Evolutionary conservation across 2,329 filamentous ascomycete genomes (phyloP).

Genomic region (Talaromyces piceae): DNA sequence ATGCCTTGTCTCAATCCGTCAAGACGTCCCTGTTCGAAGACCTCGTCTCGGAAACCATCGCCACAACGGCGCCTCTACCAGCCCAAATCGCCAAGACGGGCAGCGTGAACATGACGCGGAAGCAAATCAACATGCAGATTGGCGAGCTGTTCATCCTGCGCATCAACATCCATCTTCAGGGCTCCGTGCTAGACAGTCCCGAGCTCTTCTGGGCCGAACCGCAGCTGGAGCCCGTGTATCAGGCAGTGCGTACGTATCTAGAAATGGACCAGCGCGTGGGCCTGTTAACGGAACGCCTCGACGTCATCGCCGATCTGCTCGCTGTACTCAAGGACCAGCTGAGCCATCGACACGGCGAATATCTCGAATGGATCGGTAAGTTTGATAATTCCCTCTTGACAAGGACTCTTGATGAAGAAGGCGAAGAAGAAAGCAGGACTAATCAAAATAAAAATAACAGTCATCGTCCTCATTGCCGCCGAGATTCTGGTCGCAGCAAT

Average conservation of each 20-base stretch:
- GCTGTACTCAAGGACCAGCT: slow-evolving; percentile 93
- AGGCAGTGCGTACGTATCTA: slow-evolving; percentile 87
- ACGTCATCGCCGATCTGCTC: slow-evolving; percentile 87
- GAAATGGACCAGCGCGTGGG: slow-evolving; percentile 97
- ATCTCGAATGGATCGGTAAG: slow-evolving; percentile 81
- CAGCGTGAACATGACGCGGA: slow-evolving; percentile 78
- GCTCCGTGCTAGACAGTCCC: slow-evolving; percentile 89
- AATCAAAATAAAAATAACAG: slow-evolving; percentile 37
- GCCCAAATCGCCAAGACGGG: slow-evolving; percentile 88
- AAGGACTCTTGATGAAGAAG: too few species aligned
- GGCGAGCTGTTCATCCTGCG: slow-evolving; percentile 95
- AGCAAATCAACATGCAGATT: slow-evolving; percentile 98
- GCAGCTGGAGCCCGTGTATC: slow-evolving; percentile 91
- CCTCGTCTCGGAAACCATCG: slow-evolving; percentile 85
- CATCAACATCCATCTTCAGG: slow-evolving; percentile 97
- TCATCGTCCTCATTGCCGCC: slow-evolving; percentile 90
- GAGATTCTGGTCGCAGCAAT: slow-evolving; percentile 89
- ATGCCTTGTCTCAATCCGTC: slow-evolving; percentile 90
- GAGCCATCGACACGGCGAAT: slow-evolving; percentile 86
- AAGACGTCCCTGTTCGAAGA: slow-evolving; percentile 98
- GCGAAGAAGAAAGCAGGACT: too few species aligned
- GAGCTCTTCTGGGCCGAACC: slow-evolving; percentile 99
- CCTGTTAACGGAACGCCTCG: slow-evolving; percentile 78
- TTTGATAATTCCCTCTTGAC: too few species aligned
- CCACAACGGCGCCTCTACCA: slow-evolving; percentile 86